Base-by-base conservation (phyloP, 371 early-diverging fungal species). In the Mortierella sp. region DNA sequence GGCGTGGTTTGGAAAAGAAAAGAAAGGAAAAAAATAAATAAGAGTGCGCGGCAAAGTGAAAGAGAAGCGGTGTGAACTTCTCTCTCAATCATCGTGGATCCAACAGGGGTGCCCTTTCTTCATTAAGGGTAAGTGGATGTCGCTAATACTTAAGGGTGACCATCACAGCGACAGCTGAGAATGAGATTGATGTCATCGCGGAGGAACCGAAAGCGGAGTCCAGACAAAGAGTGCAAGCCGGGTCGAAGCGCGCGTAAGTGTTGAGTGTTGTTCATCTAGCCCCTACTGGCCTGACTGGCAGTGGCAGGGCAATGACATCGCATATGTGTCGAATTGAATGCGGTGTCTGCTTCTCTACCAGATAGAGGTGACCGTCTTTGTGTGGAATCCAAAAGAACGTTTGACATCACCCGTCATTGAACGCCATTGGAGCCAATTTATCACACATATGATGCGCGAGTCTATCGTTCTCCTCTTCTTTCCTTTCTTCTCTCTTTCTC, bases 1-100 rank as follows among this genome's bases (percentile, higher is more conserved):
- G 14, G 50, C 50, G 50, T 78, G 70, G 74, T 79, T 79, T 75
- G 75, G 75, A 75, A 75, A 72, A 60, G 34, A 31, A 60, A 74
- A 79, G 75, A 79, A 79, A 58, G 65, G 73, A 60, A 65, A 58
- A 52, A 31, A 42, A 48, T 48, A 42, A 44, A 47, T 16, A 44
- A 50, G 16, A 16, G 50, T 50, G 50, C 50, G 50, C 50, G 50
- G 50, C 50, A 13, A 38, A 38, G 42, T 38, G 42, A 38, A 38
- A 38, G 42, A 3, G 42, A 16, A 50, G 16, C 11, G 16, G 50
- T 50, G 50, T 50, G 16, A 16, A 11, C 3, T 50, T 50, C n/a
- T 38, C 28, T 48, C 42, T 3, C 42, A 3, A 1, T 38, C 42
- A 38, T 38, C 5, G 42, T 38, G 44, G 47, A n/a, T 24, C 16